phyloP scores from a whole-genome alignment of 2,329 filamentous ascomycete species.

The Xylariales sp. region DNA sequence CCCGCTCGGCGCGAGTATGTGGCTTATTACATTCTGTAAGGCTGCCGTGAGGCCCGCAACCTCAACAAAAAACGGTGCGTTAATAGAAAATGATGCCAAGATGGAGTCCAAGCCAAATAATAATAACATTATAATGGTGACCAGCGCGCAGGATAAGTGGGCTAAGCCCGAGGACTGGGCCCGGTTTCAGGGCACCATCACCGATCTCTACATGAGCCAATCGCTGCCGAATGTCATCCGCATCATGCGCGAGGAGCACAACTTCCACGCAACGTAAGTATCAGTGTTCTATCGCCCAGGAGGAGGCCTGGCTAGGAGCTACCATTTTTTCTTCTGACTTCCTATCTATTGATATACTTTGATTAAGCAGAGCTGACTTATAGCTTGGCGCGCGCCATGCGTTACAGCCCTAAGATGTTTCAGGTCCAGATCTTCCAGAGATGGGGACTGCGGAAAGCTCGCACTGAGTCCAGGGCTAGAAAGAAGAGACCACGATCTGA shows the following conservation, averaged over 20 bases:
- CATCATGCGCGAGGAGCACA: conserved; percentile 9
- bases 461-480: not conserved
- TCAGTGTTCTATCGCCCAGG: not conserved
- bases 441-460: conserved; percentile 8
- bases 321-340: not conserved
- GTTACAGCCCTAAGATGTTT: conserved; percentile 9
- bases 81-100: too few relatives aligned
- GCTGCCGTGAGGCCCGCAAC: too few relatives aligned
- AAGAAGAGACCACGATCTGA: conserved; percentile 6
- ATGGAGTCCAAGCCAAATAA: too few relatives aligned
- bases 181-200: conserved; percentile 7
- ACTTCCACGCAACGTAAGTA: conserved; percentile 10
- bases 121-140: too few relatives aligned
- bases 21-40: too few relatives aligned
- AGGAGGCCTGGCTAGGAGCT: not conserved
- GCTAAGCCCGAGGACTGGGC: conserved; percentile 9
- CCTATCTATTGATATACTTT: not conserved
- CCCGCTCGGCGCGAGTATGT: too few relatives aligned
- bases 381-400: too few relatives aligned
- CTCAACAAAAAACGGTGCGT: too few relatives aligned
- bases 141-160: too few relatives aligned
- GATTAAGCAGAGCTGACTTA: too few relatives aligned
- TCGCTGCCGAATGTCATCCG: conserved; percentile 9
- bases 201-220: conserved; percentile 8
- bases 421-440: conserved; percentile 10